These are phyloP conservation scores for Takakia lepidozioides DNA, from an alignment of 225 moss, liverwort and hornwort genomes.

Conservation along the genomic window DNA sequence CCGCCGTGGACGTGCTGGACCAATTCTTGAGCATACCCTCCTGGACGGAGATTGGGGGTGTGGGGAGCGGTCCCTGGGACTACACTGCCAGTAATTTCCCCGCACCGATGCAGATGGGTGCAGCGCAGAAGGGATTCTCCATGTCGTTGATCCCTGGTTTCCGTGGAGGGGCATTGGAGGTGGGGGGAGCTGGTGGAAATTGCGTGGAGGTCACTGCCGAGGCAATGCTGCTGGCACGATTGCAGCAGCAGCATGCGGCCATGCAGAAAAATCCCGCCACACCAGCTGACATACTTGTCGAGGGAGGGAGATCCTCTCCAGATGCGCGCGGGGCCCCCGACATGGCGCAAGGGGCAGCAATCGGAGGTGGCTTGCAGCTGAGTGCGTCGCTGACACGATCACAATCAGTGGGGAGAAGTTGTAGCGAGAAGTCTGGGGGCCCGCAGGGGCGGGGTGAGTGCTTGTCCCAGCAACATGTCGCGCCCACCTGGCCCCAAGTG, in stretches of 20 bases:
- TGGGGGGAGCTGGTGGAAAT: background rate
- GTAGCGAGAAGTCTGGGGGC: conserved; percentile 85
- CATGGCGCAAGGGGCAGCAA: too few species aligned
- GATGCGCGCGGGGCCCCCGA: too few species aligned
- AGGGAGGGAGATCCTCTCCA: too few species aligned
- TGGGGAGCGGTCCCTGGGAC: conserved; percentile 26
- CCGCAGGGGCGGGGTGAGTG: conserved; percentile 38
- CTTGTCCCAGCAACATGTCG: conserved; percentile 54
- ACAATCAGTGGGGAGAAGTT: conserved; percentile 82
- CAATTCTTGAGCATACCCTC: conserved; percentile 37
- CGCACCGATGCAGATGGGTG: background rate
- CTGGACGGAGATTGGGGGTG: conserved; percentile 21
- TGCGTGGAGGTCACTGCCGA: background rate
- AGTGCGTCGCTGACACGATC: conserved; percentile 62
- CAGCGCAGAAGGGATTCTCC: conserved; percentile 26
- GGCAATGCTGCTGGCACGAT: background rate
- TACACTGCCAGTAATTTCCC: conserved; percentile 24
- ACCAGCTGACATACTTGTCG: too few species aligned
- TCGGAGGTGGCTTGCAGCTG: conserved; percentile 9
- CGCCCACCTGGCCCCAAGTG: too few species aligned
- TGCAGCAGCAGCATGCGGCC: background rate
- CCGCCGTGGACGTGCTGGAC: conserved; percentile 43
- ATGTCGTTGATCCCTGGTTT: conserved; percentile 19
- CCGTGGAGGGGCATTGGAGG: background rate
- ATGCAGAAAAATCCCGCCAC: background rate